Evolutionary conservation across 805 yeast species (phyloP), one percentile per base, ranked within the genome.

Genomic region (Candida nanaspora): DNA sequence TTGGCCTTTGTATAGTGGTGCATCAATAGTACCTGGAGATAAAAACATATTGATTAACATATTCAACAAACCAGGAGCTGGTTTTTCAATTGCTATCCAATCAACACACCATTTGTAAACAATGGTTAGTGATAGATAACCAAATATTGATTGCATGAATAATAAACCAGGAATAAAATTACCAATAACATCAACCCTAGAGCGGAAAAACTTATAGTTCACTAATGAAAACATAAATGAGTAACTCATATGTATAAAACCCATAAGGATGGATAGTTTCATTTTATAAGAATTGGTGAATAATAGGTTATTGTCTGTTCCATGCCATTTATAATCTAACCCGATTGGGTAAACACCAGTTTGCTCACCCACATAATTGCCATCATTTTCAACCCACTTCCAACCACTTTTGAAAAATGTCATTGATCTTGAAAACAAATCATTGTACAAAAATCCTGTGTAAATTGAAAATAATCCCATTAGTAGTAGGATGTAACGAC

Each of bases 11-110:
- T 79, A 82, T 36, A 82, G 65, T 37, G 68, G 80, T 38, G 78
- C 86, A 27, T 77, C 86, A 36, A 82, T 68, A 7, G 61, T 70
- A 8, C 89, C 89, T 11, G 89, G 89, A 1, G 86, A 63, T 49
- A 82, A 68, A 50, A 82, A 82, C 89, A 82, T 82, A 51, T 76
- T 76, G 47, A 82, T 82, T 53, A 82, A 65, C 85, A 81, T 82
- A 57, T 82, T 81, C 47, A 82, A 71, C 49, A 82, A 65, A 30
- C 85, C 80, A 6, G 89, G 89, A 2, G 89, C 86, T 33, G 78
- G 79, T 42, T 69, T 72, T 1, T 57, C 73, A n/a, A 68, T 73
- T 19, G 66, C 74, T 30, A 76, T 59, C 89, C 89, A 82, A 57
- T 82, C 83, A 34, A 76, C 72, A 31, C 76, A 64, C 89, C 89